phyloP scores from a whole-genome alignment of 805 yeast genomes.

The Sungouiella thailandica region DNA sequence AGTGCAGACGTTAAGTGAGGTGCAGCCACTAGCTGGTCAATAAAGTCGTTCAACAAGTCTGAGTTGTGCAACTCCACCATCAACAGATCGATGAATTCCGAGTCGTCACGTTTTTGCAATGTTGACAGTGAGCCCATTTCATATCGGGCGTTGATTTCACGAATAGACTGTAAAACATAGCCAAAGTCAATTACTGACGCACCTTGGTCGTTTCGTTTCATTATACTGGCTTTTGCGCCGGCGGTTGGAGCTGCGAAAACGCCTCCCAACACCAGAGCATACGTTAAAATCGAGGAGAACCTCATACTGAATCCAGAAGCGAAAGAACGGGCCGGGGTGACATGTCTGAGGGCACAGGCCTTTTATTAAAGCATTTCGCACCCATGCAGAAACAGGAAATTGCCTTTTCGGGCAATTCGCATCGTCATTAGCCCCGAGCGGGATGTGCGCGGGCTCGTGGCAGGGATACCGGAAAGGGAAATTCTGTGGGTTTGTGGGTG shows the following conservation, averaged over 20 bases:
- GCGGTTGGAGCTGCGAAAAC: conserved; percentile 20
- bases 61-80: conserved; percentile 14
- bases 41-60: conserved; percentile 13
- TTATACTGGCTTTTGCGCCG: conserved; percentile 8
- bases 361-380: too few relatives aligned
- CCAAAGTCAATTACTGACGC: conserved; percentile 13
- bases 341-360: too few relatives aligned
- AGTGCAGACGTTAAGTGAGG: conserved; percentile 14
- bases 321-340: too few relatives aligned
- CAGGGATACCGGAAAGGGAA: too few relatives aligned
- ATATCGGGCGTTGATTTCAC: conserved; percentile 11
- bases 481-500: too few relatives aligned
- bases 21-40: conserved; percentile 13
- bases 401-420: too few relatives aligned
- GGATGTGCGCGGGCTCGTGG: too few relatives aligned
- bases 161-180: conserved; percentile 8
- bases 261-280: conserved; percentile 14
- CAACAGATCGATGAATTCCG: conserved; percentile 11
- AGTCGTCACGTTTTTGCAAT: conserved; percentile 14
- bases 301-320: conserved; percentile 12
- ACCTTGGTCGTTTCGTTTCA: conserved; percentile 11
- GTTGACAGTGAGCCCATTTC: conserved; percentile 4
- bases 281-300: conserved; percentile 14
- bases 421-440: too few relatives aligned
- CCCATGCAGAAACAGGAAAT: too few relatives aligned